phyloP scores from a whole-genome alignment of 495 filamentous ascomycete species.

The Thozetella sp. region DNA sequence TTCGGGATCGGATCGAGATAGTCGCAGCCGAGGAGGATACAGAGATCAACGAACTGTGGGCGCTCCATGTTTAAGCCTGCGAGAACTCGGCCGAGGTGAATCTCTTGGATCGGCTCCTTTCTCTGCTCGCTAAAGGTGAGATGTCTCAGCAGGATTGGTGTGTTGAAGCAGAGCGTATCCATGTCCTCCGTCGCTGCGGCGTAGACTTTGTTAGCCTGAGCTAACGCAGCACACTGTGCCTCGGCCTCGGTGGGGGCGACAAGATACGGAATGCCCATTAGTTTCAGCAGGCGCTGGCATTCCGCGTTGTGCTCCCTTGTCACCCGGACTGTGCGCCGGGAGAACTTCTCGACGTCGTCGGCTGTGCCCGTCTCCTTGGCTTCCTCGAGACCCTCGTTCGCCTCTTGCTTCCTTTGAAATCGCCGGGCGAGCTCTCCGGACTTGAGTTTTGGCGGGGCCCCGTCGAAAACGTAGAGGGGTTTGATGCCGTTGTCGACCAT shows the following conservation, averaged over 20 bases:
- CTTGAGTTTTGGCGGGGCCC: conserved; percentile 94
- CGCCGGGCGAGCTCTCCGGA: conserved; percentile 94
- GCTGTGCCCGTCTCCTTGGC: conserved; percentile 97
- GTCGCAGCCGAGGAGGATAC: conserved; percentile 96
- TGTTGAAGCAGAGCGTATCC: conserved; percentile 96
- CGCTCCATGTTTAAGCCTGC: conserved; percentile 86
- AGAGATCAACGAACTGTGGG: conserved; percentile 90
- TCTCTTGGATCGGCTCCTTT: conserved; percentile 97
- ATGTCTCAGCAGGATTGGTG: conserved; percentile 88
- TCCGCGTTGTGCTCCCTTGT: conserved; percentile 95
- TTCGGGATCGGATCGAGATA: conserved; percentile 97
- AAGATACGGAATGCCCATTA: conserved; percentile 97
- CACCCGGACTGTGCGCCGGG: conserved; percentile 90
- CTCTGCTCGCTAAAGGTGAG: conserved; percentile 96
- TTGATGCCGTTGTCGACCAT: conserved; percentile 99
- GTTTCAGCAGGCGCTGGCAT: conserved; percentile 83
- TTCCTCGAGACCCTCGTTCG: conserved; percentile 84
- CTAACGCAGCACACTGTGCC: conserved; percentile 91
- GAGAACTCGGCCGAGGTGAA: conserved; percentile 80
- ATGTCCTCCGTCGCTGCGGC: conserved; percentile 98
- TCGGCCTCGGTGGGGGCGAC: conserved; percentile 96
- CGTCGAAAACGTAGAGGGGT: conserved; percentile 96
- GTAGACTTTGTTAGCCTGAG: conserved; percentile 92
- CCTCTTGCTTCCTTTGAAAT: conserved; percentile 87
- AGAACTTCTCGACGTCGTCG: conserved; percentile 97